Base-by-base conservation (phyloP, 305 asterid species). In the Ruellia speciosa region DNA sequence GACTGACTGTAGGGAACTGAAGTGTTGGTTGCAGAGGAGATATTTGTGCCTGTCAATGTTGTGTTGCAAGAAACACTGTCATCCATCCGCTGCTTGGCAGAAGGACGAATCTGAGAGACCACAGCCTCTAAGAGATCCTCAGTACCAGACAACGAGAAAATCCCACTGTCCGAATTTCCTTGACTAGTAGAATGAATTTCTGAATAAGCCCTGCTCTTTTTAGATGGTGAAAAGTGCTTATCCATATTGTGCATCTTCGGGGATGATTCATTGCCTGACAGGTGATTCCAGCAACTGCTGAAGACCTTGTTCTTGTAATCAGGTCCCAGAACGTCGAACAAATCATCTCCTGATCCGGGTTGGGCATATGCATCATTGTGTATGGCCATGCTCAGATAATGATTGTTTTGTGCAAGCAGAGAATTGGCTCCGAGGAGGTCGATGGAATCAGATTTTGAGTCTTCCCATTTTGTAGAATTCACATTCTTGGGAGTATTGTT, bases 281-380 rank as follows among this genome's bases (percentile, higher is more conserved):
- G 35, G 65, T 67, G 69, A 47, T 71, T 75, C 83, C 79, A 76
- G 63, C 73, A 59, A 54, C 75, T 70, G 52, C 72, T 78, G 41
- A 88, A 69, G 40, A 87, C 54, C 60, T 77, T 83, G 62, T 73
- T 78, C 71, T 79, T 85, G 61, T 82, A 87, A 70, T 87, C 96
- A 48, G 83, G 81, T 43, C 97, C 97, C 78, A 87, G 68, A 69
- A 87, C 68, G 64, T 90, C 98, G 43, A 83, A 85, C 75, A 92
- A 68, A 72, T 92, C 98, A 52, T 88, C 90, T 28, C 96, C 86
- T 1, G 80, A 67, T 34, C 53, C 71, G 47, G 72, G 65, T 50
- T 66, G 76, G 28, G 54, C 41, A 63, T 45, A 57, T 5, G 66
- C 62, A 41, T 67, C 76, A 18, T 64, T 7, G 16, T 4, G 4